phyloP scores from a whole-genome alignment of 108 stramenopile species.

The Skeletonema marinoi region DNA sequence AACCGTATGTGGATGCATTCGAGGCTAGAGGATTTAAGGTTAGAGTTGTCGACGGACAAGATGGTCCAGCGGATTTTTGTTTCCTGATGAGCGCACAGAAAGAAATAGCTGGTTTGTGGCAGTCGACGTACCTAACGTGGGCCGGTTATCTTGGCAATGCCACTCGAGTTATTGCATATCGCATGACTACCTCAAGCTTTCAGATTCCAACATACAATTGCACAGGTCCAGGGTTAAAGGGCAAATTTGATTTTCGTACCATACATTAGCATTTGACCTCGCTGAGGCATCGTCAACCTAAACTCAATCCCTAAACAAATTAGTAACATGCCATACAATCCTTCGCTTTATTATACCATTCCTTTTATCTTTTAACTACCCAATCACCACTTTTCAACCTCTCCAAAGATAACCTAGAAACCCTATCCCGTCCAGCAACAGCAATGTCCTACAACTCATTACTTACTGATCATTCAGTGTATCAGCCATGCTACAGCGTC shows the following conservation, averaged over 20 bases:
- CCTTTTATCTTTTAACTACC: no score
- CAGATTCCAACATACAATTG: neutral
- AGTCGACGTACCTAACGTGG: conserved; percentile 55
- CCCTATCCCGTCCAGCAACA: no score
- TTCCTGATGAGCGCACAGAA: conserved; percentile 53
- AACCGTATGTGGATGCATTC: conserved; percentile 40
- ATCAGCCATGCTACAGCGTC: no score
- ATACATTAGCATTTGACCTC: neutral
- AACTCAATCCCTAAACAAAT: no score
- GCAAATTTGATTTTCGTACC: neutral
- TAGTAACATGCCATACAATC: no score
- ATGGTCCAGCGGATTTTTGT: conserved; percentile 68
- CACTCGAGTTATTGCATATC: conserved; percentile 28
- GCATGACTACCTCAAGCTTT: conserved; percentile 24
- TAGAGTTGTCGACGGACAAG: conserved; percentile 35
- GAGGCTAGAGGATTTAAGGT: conserved; percentile 44
- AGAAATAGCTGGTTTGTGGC: conserved; percentile 47
- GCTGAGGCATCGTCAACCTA: neutral
- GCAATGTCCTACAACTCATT: no score
- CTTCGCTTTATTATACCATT: no score
- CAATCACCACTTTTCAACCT: no score
- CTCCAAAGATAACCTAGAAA: no score
- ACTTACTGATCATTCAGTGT: no score
- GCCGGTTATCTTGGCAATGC: conserved; percentile 57
- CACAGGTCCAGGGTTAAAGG: neutral